Percentiles rank a stretch among this genome's conserved stretches.
phyloP scores from a whole-genome alignment of 108 stramenopile species.

The Skeletonema potamos region DNA sequence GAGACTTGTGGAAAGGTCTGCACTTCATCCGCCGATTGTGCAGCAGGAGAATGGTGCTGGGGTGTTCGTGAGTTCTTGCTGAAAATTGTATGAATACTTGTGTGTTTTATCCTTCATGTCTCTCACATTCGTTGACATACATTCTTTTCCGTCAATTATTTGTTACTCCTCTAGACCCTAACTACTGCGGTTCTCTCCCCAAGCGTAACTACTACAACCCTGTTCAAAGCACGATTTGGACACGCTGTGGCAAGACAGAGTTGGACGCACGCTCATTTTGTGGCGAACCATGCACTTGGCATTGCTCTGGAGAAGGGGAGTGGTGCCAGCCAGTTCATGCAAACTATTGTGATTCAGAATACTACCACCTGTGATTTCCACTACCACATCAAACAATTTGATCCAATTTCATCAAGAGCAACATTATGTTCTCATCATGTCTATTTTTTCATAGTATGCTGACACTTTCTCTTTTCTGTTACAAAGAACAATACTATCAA shows the following conservation, averaged over 20 bases:
- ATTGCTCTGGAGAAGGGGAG: not conserved
- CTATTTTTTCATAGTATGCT: too few relatives aligned
- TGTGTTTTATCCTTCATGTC: too few relatives aligned
- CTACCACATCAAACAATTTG: not conserved
- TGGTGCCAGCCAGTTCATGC: not conserved
- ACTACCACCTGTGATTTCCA: not conserved
- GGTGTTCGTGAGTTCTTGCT: too few relatives aligned
- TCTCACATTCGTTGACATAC: too few relatives aligned
- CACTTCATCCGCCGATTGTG: not conserved
- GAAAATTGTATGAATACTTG: too few relatives aligned
- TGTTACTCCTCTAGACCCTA: too few relatives aligned
- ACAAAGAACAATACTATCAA: not conserved
- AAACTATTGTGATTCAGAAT: not conserved
- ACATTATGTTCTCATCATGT: too few relatives aligned
- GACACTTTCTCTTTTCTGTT: too few relatives aligned
- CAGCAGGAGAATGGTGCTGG: constrained; percentile 7
- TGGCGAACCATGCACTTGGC: not conserved
- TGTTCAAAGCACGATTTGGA: not conserved
- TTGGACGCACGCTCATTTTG: not conserved
- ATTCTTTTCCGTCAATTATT: too few relatives aligned
- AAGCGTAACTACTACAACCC: constrained; percentile 2
- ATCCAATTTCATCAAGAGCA: not conserved
- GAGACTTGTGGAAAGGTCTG: constrained; percentile 9
- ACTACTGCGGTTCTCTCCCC: constrained; percentile 18
- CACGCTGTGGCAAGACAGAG: constrained; percentile 12